Evolutionary conservation across 2,329 filamentous ascomycete species (phyloP).

Genomic region (Cytospora schulzeri): DNA sequence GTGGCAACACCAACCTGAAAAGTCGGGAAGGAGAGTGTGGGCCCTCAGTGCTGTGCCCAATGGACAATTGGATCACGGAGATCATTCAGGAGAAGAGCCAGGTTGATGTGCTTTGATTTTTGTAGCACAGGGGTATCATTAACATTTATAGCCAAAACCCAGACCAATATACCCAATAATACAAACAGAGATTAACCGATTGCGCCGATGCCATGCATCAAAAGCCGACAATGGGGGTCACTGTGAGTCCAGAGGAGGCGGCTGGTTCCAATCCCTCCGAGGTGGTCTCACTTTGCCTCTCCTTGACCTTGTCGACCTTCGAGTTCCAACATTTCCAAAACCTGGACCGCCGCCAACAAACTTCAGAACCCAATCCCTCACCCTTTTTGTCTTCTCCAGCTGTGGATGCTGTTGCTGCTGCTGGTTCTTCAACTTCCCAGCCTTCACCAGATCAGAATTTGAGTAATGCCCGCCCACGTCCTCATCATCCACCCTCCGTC

Average conservation of each 20-base stretch:
- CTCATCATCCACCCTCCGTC: constrained; percentile 49
- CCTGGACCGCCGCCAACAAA: constrained; percentile 59
- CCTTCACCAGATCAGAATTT: constrained; percentile 48
- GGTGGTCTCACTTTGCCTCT: constrained; percentile 30
- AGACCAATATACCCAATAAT: not conserved
- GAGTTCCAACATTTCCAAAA: constrained; percentile 22
- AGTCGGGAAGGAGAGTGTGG: not conserved
- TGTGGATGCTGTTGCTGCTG: constrained; percentile 48
- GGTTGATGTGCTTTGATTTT: not conserved
- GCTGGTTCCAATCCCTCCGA: constrained; percentile 25
- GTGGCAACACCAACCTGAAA: not conserved
- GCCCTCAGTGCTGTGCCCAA: not conserved
- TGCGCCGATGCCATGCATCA: not conserved
- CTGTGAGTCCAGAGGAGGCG: constrained; percentile 26
- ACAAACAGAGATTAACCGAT: not conserved
- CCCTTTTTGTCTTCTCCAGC: constrained; percentile 63
- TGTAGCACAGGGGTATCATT: not conserved
- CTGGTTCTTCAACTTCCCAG: constrained; percentile 20
- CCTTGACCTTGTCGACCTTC: constrained; percentile 32
- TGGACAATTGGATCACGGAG: not conserved
- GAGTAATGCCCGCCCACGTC: constrained; percentile 61
- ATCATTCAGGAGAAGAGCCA: not conserved
- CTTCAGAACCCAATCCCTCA: constrained; percentile 73
- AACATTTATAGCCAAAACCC: not conserved
- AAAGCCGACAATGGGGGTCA: not conserved